These are phyloP conservation scores for Bimuria novae-zelandiae DNA, from an alignment of 2,329 filamentous ascomycete genomes.

Conservation along the genomic window DNA sequence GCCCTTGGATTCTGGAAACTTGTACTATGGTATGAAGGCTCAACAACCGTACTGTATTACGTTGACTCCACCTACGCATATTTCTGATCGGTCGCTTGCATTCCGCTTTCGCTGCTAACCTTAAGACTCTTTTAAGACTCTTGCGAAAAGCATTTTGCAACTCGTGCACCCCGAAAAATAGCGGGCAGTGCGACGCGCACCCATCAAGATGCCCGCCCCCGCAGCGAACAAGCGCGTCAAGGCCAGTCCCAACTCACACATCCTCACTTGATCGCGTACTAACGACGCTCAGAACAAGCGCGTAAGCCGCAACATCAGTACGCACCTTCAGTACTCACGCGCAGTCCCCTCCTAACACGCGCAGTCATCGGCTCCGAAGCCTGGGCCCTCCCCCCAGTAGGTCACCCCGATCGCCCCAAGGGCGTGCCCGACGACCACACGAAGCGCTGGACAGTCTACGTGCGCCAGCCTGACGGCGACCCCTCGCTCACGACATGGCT, in stretches of 20 bases:
- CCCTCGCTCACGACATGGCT: constrained; percentile 91
- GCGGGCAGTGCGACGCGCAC: constrained; percentile 9
- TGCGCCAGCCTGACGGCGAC: constrained; percentile 85
- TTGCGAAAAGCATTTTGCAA: not conserved
- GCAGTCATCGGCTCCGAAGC: constrained; percentile 56
- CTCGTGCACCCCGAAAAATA: not conserved
- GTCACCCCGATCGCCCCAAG: constrained; percentile 64
- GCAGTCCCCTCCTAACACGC: constrained; percentile 27
- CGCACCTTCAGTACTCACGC: not conserved
- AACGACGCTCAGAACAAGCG: constrained; percentile 43
- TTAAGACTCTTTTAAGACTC: too few species aligned
- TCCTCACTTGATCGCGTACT: constrained; percentile 12
- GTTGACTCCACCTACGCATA: too few species aligned
- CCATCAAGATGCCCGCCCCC: constrained; percentile 56
- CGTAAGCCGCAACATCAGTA: constrained; percentile 48
- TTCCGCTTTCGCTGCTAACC: not conserved
- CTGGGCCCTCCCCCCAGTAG: constrained; percentile 68
- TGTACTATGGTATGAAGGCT: too few species aligned
- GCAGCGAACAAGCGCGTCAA: constrained; percentile 60
- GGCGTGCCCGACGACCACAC: constrained; percentile 88
- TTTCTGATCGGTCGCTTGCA: not conserved
- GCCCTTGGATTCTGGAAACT: constrained; percentile 2
- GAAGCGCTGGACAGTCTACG: constrained; percentile 94
- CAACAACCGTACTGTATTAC: too few species aligned
- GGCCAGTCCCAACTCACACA: constrained; percentile 19